Conservation (phyloP, 164 flowering plant genomes). For the Malania oleifera region DNA sequence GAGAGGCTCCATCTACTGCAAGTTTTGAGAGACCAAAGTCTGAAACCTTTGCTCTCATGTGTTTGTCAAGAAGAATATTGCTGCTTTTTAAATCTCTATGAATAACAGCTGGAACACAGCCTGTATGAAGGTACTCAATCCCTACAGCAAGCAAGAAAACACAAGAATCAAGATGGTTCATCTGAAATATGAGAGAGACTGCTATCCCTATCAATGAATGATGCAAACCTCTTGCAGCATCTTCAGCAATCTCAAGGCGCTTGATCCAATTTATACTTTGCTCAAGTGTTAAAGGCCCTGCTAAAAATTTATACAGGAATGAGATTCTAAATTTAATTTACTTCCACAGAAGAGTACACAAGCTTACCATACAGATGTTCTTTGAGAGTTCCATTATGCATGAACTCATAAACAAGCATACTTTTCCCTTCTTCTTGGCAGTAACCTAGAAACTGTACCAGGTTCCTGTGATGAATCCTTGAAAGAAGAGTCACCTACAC, state of each 20-base stretch:
- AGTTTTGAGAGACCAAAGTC: constrained; percentile 98
- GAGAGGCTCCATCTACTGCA: constrained; percentile 86
- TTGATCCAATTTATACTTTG: constrained; percentile 70
- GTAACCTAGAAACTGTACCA: constrained; percentile 91
- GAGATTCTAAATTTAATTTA: constrained; percentile 2
- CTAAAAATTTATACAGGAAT: constrained; percentile 5
- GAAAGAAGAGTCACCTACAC: constrained; percentile 87
- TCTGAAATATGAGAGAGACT: neutral
- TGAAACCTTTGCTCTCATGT: constrained; percentile 96
- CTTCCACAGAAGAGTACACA: neutral
- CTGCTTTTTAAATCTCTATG: constrained; percentile 95
- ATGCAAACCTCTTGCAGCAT: constrained; percentile 83
- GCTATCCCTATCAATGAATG: neutral
- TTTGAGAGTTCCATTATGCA: constrained; percentile 98
- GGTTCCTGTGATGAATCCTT: constrained; percentile 94
- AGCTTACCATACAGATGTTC: constrained; percentile 89
- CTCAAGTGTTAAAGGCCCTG: constrained; percentile 59
- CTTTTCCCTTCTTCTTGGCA: constrained; percentile 90
- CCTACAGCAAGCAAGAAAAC: constrained; percentile 41
- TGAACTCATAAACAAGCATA: constrained; percentile 91
- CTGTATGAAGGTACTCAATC: constrained; percentile 94
- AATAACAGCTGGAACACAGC: constrained; percentile 86
- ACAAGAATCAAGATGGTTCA: constrained; percentile 1
- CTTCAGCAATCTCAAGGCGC: constrained; percentile 99
- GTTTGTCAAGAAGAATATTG: constrained; percentile 92